These are phyloP conservation scores for Uronychia binucleata DNA, from an alignment of 73 alveolate genomes.

Conservation along the genomic window DNA sequence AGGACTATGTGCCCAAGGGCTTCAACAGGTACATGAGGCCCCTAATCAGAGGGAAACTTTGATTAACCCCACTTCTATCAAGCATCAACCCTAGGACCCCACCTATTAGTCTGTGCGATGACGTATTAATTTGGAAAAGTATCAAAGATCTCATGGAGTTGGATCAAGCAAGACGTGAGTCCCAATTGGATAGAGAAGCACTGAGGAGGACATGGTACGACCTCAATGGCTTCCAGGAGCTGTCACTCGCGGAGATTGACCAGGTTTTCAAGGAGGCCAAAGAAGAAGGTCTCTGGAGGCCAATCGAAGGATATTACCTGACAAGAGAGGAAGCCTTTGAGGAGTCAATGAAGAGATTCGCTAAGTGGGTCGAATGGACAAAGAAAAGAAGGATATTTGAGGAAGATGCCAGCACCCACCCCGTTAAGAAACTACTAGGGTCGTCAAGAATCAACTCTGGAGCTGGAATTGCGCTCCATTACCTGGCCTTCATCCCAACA, in stretches of 20 bases:
- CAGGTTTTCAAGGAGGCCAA: no score
- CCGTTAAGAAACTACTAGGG: background rate
- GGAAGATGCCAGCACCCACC: background rate
- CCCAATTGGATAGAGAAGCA: no score
- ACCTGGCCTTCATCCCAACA: slow-evolving; percentile 15
- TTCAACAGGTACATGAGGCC: slow-evolving; percentile 55
- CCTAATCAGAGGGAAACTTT: slow-evolving; percentile 19
- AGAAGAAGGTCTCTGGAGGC: slow-evolving; percentile 8
- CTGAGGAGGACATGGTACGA: no score
- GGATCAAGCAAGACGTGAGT: no score
- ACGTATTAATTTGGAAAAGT: no score
- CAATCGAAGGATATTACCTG: slow-evolving; percentile 4
- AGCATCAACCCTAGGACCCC: no score
- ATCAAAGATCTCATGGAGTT: no score
- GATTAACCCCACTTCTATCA: no score
- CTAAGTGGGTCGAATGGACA: background rate
- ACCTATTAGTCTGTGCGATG: no score
- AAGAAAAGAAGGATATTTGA: background rate
- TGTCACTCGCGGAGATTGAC: no score
- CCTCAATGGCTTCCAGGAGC: no score
- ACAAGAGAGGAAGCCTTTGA: slow-evolving; percentile 4
- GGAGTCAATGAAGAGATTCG: background rate
- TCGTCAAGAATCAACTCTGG: background rate
- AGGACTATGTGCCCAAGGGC: slow-evolving; percentile 34
- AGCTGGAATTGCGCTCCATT: background rate